Conservation (phyloP, 2,329 filamentous ascomycete genomes). For the Aspergillus phoenicis region DNA sequence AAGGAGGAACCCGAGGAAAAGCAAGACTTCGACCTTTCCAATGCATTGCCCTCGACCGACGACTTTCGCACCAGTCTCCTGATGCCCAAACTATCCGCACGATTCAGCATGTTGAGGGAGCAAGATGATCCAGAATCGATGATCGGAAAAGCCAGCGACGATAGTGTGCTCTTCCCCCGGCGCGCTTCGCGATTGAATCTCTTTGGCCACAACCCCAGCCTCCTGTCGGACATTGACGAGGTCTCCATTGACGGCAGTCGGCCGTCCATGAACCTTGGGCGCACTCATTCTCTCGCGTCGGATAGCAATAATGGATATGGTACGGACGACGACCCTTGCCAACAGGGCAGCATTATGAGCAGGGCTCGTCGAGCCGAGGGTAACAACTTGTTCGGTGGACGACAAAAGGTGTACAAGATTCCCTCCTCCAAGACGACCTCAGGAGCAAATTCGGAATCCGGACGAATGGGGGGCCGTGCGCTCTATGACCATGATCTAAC, state of each 20-base stretch:
- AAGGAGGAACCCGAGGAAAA: slow-evolving; percentile 51
- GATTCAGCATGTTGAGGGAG: slow-evolving; percentile 95
- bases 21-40: slow-evolving; percentile 69
- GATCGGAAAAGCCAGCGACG: slow-evolving; percentile 91
- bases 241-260: slow-evolving; percentile 72
- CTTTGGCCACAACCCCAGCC: slow-evolving; percentile 63
- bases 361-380: slow-evolving; percentile 81
- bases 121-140: slow-evolving; percentile 89
- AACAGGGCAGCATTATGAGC: slow-evolving; percentile 75
- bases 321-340: slow-evolving; percentile 66
- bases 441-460: slow-evolving; percentile 40
- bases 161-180: slow-evolving; percentile 84
- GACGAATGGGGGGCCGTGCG: slow-evolving; percentile 62
- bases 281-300: slow-evolving; percentile 66
- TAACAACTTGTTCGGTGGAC: slow-evolving; percentile 89
- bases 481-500: slow-evolving; percentile 87
- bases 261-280: slow-evolving; percentile 61
- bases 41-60: slow-evolving; percentile 76
- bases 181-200: slow-evolving; percentile 76
- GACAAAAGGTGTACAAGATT: slow-evolving; percentile 94
- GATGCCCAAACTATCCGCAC: slow-evolving; percentile 90
- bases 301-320: slow-evolving; percentile 62
- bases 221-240: slow-evolving; percentile 84
- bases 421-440: slow-evolving; percentile 52
- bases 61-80: slow-evolving; percentile 94